Evolutionary conservation across 2,329 filamentous ascomycete species (phyloP).

Genomic region (Trichoderma semiorbis): DNA sequence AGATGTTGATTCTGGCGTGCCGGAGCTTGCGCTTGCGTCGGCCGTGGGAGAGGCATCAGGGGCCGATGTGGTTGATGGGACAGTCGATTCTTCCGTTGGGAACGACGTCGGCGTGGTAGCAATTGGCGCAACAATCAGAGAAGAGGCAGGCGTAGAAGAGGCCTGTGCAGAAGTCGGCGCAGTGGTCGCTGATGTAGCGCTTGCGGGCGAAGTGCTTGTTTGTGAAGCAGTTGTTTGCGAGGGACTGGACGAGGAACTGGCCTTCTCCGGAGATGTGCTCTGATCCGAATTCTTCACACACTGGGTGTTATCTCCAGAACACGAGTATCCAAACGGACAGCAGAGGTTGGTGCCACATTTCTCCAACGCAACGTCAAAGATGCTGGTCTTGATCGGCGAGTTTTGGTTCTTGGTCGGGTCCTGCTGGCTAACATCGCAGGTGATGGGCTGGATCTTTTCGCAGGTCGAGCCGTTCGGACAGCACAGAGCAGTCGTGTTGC

Average conservation of each 20-base stretch:
- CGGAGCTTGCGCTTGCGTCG: conserved; percentile 14
- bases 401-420: conserved; percentile 54
- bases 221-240: conserved; percentile 23
- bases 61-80: background rate
- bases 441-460: conserved; percentile 58
- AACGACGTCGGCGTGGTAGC: background rate
- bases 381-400: conserved; percentile 63
- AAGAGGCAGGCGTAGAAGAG: conserved; percentile 18
- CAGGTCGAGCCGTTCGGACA: conserved; percentile 61
- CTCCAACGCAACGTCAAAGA: conserved; percentile 53
- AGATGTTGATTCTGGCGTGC: conserved; percentile 4
- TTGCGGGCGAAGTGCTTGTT: conserved; percentile 22
- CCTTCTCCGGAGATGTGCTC: conserved; percentile 34
- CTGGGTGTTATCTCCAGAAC: conserved; percentile 41
- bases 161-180: conserved; percentile 21
- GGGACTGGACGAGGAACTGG: background rate
- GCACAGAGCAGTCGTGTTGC: conserved; percentile 65
- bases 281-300: conserved; percentile 56
- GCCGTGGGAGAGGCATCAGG: background rate
- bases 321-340: conserved; percentile 71
- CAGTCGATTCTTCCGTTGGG: background rate
- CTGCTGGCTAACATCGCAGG: conserved; percentile 61
- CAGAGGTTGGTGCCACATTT: conserved; percentile 57
- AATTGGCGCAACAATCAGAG: background rate
- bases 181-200: conserved; percentile 23